Base-by-base conservation (phyloP, 768 basidiomycete species). In the Mycena indigotica region DNA sequence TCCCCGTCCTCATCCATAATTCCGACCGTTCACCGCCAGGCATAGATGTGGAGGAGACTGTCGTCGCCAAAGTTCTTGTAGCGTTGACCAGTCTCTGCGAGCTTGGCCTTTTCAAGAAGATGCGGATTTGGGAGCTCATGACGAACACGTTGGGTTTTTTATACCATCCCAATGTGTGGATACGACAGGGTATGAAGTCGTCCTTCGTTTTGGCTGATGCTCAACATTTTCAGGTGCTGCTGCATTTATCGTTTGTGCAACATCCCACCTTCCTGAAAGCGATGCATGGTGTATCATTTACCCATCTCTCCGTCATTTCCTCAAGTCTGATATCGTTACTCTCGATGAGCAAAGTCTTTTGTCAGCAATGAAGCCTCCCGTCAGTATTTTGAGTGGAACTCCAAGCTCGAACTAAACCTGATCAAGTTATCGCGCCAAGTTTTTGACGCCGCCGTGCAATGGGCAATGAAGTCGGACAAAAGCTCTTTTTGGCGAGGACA, bases 251-350 rank as follows among this genome's bases (percentile, higher is more conserved):
- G 87, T 92, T 2, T 87, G 93, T 3, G 89, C 93, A 8, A 88
- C 90, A 2, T 85, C 87, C 40, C 88, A 91, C 61, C 81, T 99
- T 5, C 90, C 89, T 0, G 72, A 79, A 2, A 94, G 93, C 52
- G 97, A 99, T 67, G 87, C 93, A 21, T 98, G 97, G 96, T 98
- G 95, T 66, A 96, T 98, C 39, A 72, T 99, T 8, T 98, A 98
- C 64, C 96, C 97, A 0, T 91, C 90, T 0, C 73, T 98, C 39
- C 82, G 91, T 45, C 89, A 94, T 65, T 86, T 95, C 57, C 76
- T 98, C 35, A 88, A 88, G 56, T 91, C 87, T 2, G 97, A 98
- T 63, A 77, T 98, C 21, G 80, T 79, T 2, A 79, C 80, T 5
- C 82, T 98, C 46, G 84, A 90, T 49, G 92, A 91, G 57, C 79